These are phyloP conservation scores for Pythium aristosporum DNA, from an alignment of 352 stramenopile species.

Conservation along the genomic window DNA sequence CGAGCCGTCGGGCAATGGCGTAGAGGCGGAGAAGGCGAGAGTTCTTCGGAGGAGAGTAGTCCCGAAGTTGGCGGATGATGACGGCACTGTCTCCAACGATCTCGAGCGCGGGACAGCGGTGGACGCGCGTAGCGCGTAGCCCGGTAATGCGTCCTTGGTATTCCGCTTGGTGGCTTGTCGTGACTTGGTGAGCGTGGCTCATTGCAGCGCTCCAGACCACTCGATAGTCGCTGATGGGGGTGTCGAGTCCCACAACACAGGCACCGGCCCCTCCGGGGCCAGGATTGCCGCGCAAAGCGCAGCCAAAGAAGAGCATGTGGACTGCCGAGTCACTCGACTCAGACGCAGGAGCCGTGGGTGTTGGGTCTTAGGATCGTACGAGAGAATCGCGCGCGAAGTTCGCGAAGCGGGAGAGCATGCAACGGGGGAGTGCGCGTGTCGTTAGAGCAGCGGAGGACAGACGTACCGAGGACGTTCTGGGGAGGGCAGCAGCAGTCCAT, in stretches of 20 bases:
- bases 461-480: neutral
- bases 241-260: neutral
- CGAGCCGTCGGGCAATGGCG: neutral
- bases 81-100: conserved; percentile 7
- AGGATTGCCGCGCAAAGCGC: conserved; percentile 2
- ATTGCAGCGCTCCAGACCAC: conserved; percentile 1
- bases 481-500: no score
- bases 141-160: neutral
- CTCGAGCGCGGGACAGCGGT: neutral
- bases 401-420: neutral
- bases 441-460: neutral
- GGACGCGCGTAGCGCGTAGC: neutral
- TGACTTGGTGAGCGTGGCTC: neutral
- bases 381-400: neutral
- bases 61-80: neutral
- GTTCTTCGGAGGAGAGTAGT: neutral
- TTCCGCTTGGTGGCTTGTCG: conserved; percentile 12
- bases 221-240: no score
- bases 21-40: neutral
- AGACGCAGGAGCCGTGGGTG: no score
- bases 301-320: conserved; percentile 10
- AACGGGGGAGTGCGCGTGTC: neutral
- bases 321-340: no score
- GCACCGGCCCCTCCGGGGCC: conserved; percentile 1
- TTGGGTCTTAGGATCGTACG: no score